phyloP scores from a whole-genome alignment of 495 filamentous ascomycete species.

The Penicillium coprophilum region DNA sequence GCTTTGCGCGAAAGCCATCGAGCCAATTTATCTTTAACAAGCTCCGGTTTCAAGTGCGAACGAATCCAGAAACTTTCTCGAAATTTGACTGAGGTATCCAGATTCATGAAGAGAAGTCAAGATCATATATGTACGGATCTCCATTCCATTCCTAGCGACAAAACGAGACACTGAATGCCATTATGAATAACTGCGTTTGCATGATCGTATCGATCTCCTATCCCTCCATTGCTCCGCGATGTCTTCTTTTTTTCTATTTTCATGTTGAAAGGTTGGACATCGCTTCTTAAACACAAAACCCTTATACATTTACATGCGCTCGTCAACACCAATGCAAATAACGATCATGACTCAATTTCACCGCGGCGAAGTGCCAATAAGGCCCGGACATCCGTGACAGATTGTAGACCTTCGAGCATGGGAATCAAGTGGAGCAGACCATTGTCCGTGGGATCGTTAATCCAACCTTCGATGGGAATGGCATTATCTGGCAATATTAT shows the following conservation, averaged over 20 bases:
- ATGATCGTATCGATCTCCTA: conserved; percentile 5
- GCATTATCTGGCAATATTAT: conserved; percentile 29
- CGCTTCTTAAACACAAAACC: conserved; percentile 22
- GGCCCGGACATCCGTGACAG: conserved; percentile 91
- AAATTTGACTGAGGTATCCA: neutral
- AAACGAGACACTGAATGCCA: conserved; percentile 2
- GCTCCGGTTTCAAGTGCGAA: no score
- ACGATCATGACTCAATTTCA: conserved; percentile 55
- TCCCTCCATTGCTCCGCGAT: neutral
- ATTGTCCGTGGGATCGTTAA: conserved; percentile 63
- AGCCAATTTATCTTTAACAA: no score
- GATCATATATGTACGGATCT: conserved; percentile 8
- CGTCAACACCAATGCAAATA: conserved; percentile 17
- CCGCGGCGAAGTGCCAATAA: conserved; percentile 84
- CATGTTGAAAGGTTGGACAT: conserved; percentile 14
- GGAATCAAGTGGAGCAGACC: conserved; percentile 89
- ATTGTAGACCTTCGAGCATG: conserved; percentile 91
- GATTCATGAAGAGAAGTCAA: neutral
- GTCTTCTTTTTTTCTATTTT: conserved; percentile 9
- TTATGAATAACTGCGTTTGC: conserved; percentile 14
- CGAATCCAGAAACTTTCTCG: neutral
- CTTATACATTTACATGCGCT: conserved; percentile 25
- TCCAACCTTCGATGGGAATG: conserved; percentile 42
- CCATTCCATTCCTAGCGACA: conserved; percentile 4
- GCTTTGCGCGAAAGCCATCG: no score